Conservation (phyloP, 768 basidiomycete genomes). For the Leccinum subtestaceum region DNA sequence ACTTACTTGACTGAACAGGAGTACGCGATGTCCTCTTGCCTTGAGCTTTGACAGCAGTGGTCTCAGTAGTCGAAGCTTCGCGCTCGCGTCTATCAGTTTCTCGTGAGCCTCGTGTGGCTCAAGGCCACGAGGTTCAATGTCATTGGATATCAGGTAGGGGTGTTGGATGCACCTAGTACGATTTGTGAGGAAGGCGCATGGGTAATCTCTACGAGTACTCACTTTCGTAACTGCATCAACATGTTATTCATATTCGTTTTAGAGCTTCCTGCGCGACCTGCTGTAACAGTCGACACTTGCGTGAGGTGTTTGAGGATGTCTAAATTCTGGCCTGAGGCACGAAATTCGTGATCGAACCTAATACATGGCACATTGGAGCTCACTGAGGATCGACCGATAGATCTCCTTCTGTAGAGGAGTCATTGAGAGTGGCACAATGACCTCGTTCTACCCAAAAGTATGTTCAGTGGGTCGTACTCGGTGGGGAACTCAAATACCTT, state of each 20-base stretch:
- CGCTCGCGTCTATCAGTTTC: conserved; percentile 77
- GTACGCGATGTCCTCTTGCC: conserved; percentile 80
- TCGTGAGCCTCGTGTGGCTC: conserved; percentile 62
- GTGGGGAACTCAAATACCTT: conserved; percentile 52
- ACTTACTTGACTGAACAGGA: conserved; percentile 87
- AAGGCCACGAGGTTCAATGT: conserved; percentile 73
- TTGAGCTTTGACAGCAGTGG: conserved; percentile 78
- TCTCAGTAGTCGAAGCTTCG: conserved; percentile 81
- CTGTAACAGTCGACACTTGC: conserved; percentile 38
- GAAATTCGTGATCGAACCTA: conserved; percentile 8
- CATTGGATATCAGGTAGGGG: conserved; percentile 79
- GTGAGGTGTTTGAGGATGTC: conserved; percentile 62
- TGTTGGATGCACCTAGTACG: conserved; percentile 77
- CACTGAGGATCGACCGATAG: conserved; percentile 82
- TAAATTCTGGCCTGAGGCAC: conserved; percentile 61
- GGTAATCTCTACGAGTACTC: conserved; percentile 24
- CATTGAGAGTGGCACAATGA: conserved; percentile 90
- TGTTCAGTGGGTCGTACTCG: conserved; percentile 1
- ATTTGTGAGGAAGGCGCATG: conserved; percentile 1
- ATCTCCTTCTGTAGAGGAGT: conserved; percentile 82
- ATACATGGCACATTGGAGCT: conserved; percentile 13
- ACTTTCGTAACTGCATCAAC: conserved; percentile 88
- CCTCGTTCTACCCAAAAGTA: conserved; percentile 62
- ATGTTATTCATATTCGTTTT: conserved; percentile 75
- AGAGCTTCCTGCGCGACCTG: conserved; percentile 27